Percentiles rank a stretch among this genome's conserved stretches.
Evolutionary conservation across 1,139 yeast genomes (phyloP).

Genomic region (Blastobotrys aristatus): DNA sequence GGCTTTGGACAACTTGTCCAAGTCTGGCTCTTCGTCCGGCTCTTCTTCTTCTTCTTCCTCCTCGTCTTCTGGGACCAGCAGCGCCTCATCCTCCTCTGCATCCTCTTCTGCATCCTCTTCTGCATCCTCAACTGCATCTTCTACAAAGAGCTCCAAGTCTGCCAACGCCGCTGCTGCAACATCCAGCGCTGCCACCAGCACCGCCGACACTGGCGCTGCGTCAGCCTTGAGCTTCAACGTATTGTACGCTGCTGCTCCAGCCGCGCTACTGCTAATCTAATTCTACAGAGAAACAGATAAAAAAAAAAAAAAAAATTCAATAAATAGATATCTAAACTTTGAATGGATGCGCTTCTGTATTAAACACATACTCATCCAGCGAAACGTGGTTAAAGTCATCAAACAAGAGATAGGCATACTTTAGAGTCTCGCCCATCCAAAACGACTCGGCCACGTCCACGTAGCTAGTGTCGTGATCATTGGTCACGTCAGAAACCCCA

Average conservation of each 20-base stretch:
- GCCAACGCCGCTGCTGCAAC: background rate
- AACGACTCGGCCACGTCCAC: slow-evolving; percentile 59
- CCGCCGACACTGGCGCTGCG: background rate
- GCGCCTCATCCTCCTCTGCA: background rate
- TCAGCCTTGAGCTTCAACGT: background rate
- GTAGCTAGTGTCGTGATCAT: slow-evolving; percentile 19
- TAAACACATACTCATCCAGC: slow-evolving; percentile 66
- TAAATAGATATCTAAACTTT: slow-evolving; percentile 26
- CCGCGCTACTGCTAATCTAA: background rate
- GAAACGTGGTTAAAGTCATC: slow-evolving; percentile 55
- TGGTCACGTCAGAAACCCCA: slow-evolving; percentile 51
- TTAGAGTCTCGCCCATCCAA: slow-evolving; percentile 93
- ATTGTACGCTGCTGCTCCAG: slow-evolving; percentile 1
- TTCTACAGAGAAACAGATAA: background rate
- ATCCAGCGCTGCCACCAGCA: background rate
- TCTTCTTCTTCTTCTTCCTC: slow-evolving; percentile 3
- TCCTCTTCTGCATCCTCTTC: background rate
- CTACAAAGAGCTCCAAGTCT: background rate
- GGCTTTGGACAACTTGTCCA: background rate
- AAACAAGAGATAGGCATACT: slow-evolving; percentile 77
- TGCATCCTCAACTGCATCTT: background rate
- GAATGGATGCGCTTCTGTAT: slow-evolving; percentile 79
- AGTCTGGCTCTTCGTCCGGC: background rate
- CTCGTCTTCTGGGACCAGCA: background rate
- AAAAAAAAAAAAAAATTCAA: background rate